phyloP scores from a whole-genome alignment of 306 rosid species.

The Medicago lupulina region DNA sequence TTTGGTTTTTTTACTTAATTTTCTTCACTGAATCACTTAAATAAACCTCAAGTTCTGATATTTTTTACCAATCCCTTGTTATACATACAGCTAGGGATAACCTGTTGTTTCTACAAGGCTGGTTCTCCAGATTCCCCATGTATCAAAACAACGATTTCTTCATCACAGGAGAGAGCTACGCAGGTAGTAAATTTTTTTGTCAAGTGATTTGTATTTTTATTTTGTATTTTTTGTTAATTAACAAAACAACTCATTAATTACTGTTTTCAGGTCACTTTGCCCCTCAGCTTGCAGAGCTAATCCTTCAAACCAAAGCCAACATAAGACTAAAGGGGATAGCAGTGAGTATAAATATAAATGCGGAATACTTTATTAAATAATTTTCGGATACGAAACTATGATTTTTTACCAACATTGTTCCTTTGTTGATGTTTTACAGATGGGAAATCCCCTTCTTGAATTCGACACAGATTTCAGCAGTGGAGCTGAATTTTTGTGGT shows the following conservation, averaged over 20 bases:
- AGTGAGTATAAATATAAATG: neutral
- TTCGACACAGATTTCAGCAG: conserved; percentile 63
- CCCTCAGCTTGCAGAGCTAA: neutral
- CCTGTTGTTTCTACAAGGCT: neutral
- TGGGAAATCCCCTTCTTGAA: conserved; percentile 76
- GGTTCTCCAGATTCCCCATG: neutral
- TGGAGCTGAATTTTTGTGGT: conserved; percentile 54
- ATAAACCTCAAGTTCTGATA: too few species aligned
- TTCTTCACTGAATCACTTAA: neutral
- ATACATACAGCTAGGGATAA: neutral
- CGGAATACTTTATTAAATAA: too few species aligned
- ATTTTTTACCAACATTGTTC: neutral
- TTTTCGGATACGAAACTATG: too few species aligned
- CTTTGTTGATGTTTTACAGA: conserved; percentile 45
- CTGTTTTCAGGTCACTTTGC: neutral
- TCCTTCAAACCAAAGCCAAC: neutral
- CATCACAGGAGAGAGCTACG: neutral
- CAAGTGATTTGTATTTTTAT: too few species aligned
- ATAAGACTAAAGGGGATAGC: neutral
- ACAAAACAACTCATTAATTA: too few species aligned
- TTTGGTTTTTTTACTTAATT: too few species aligned
- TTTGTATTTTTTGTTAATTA: neutral
- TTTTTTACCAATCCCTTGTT: neutral
- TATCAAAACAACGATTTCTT: neutral
- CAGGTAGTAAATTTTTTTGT: neutral